These are phyloP conservation scores for Thymus mandschuricus DNA, from an alignment of 257 asterid genomes.

Conservation along the genomic window DNA sequence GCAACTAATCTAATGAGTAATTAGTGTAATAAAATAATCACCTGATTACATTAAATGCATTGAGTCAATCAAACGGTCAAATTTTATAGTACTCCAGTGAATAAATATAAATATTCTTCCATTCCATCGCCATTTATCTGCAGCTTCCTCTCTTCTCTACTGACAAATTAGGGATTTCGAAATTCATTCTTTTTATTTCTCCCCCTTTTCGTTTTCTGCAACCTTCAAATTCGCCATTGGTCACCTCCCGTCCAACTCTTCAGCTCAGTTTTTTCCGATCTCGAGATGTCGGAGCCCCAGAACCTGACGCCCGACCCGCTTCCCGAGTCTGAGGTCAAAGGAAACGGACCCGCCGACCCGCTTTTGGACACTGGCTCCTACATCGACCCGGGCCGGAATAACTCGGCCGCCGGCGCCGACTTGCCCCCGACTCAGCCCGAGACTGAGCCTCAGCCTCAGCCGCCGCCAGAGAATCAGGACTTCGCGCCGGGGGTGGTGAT, in stretches of 20 bases:
- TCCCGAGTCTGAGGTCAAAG: constrained; percentile 19
- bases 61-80: constrained; percentile 17
- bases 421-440: constrained; percentile 12
- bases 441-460: not conserved
- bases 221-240: not conserved
- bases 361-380: constrained; percentile 33
- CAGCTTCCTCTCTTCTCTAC: not conserved
- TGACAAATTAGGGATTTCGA: constrained; percentile 27
- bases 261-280: no score
- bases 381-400: constrained; percentile 27
- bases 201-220: not conserved
- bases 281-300: no score
- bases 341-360: constrained; percentile 33
- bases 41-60: no score
- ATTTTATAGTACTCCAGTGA: no score
- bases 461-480: constrained; percentile 8
- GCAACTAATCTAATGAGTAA: no score
- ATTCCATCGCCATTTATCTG: not conserved
- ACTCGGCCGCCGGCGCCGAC: constrained; percentile 21
- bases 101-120: no score
- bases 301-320: constrained; percentile 5
- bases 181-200: not conserved
- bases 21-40: no score
- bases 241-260: constrained; percentile 16
- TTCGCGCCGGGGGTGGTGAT: constrained; percentile 39